Base-by-base conservation (phyloP, 768 basidiomycete genomes). In the Exidia glandulosa region DNA sequence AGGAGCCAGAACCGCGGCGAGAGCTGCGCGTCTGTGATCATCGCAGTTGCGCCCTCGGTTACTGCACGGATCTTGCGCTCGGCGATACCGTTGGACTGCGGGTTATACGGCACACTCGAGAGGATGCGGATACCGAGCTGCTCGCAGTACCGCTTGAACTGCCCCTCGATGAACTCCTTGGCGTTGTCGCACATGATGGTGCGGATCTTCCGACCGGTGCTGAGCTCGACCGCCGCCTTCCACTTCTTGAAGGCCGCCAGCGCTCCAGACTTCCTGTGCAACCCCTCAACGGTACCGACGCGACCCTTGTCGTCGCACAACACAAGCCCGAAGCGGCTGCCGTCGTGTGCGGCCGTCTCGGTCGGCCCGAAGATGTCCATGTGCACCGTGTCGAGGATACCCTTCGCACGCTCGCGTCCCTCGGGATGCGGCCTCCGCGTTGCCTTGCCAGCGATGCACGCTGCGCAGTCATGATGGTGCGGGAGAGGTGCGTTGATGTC, bases 141-240 rank as follows among this genome's bases (percentile, higher is more conserved):
- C n/a, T n/a, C n/a, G n/a, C n/a, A n/a, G n/a, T n/a, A n/a, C n/a
- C n/a, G n/a, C n/a, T n/a, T n/a, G n/a, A 59, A 65, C 32, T 63
- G 27, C 19, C 33, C 41, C 12, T 32, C 32, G 13, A 56, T 57
- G 56, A 57, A 63, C 54, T 65, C 65, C 3, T 60, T 57, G 3
- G 65, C 65, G n/a, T 60, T 57, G 37, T 65, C 61, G 30, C 56
- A 37, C 14, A 55, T 31, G 9, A 65, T 25, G 3, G 16, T 47
- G 56, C 57, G 56, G 34, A 63, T 32, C 58, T 57, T 36, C n/a
- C 41, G 32, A 3, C 58, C 59, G 25, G 31, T 59, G 31, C 56
- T 30, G 2, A 36, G 59, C 57, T 65, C 64, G 9, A 48, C 60
- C 1, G 25, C 30, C 2, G 58, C 63, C 48, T 63, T 58, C 37